These are phyloP conservation scores for Triticum turgidum DNA, from an alignment of 176 grass and related monocot genomes.

Conservation along the genomic window DNA sequence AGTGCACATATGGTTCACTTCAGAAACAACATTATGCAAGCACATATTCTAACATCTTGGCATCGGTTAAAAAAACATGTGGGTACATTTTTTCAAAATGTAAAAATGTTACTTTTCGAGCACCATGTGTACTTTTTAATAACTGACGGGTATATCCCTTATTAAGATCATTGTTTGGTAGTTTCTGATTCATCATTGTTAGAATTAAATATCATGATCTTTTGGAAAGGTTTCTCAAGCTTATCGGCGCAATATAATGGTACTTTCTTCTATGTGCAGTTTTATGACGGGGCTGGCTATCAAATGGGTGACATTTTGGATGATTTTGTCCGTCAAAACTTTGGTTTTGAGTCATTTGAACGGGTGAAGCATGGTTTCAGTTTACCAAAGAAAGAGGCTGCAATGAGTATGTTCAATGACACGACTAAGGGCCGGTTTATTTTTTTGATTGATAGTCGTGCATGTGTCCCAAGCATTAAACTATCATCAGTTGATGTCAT, in stretches of 20 bases:
- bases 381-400: conserved; percentile 54
- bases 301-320: conserved; percentile 84
- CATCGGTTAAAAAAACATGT: too few species aligned
- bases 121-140: background rate
- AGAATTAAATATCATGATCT: background rate
- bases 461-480: conserved; percentile 83
- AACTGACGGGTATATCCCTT: background rate
- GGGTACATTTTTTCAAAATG: background rate
- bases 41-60: background rate
- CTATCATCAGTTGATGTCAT: conserved; percentile 78
- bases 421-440: conserved; percentile 74
- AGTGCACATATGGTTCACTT: background rate
- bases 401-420: conserved; percentile 87
- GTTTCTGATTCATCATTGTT: conserved; percentile 23
- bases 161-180: conserved; percentile 31
- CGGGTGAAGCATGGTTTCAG: conserved; percentile 61
- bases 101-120: background rate
- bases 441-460: conserved; percentile 81
- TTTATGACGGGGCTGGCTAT: conserved; percentile 57
- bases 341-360: conserved; percentile 76
- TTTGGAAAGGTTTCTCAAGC: conserved; percentile 18
- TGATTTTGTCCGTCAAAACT: conserved; percentile 85
- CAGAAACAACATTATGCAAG: background rate
- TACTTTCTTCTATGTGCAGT: conserved; percentile 48
- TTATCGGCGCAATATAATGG: conserved; percentile 22